Percentiles rank a stretch among this genome's conserved stretches.
Evolutionary conservation across 306 rosid genomes (phyloP).

Genomic region (Arachis hypogaea): DNA sequence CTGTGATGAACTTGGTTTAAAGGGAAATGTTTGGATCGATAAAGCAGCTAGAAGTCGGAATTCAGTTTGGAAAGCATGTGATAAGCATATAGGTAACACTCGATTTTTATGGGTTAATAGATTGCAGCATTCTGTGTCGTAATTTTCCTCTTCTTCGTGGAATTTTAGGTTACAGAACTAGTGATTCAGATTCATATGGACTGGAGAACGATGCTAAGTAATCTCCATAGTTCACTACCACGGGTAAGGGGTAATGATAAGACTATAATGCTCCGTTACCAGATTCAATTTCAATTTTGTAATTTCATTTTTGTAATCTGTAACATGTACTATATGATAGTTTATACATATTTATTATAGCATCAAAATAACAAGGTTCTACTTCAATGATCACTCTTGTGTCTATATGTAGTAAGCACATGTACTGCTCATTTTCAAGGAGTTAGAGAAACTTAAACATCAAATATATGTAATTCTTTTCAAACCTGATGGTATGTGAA

Average conservation of each 20-base stretch:
- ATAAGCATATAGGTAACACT: constrained; percentile 55
- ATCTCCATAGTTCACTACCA: constrained; percentile 11
- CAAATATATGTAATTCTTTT: not conserved
- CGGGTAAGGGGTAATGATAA: constrained; percentile 3
- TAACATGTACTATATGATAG: not conserved
- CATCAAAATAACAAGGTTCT: not conserved
- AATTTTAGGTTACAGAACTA: constrained; percentile 62
- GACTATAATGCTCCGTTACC: not conserved
- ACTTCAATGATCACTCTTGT: not conserved
- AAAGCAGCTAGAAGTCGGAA: constrained; percentile 54
- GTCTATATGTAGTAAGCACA: not conserved
- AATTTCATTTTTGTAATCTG: not conserved
- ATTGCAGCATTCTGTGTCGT: constrained; percentile 24
- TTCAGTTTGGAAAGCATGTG: constrained; percentile 55
- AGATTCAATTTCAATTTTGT: not conserved
- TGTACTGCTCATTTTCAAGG: not conserved
- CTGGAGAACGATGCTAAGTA: constrained; percentile 39
- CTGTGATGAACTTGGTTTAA: constrained; percentile 6
- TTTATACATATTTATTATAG: not conserved
- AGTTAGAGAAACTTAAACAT: not conserved
- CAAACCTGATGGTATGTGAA: not conserved
- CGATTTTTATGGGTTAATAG: not conserved
- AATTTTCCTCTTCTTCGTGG: constrained; percentile 13
- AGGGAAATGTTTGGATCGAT: constrained; percentile 70
- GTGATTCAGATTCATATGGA: constrained; percentile 66